Evolutionary conservation across 768 basidiomycete genomes (phyloP), one percentile per base, ranked within the genome.

Genomic region (Tulasnella calospora): DNA sequence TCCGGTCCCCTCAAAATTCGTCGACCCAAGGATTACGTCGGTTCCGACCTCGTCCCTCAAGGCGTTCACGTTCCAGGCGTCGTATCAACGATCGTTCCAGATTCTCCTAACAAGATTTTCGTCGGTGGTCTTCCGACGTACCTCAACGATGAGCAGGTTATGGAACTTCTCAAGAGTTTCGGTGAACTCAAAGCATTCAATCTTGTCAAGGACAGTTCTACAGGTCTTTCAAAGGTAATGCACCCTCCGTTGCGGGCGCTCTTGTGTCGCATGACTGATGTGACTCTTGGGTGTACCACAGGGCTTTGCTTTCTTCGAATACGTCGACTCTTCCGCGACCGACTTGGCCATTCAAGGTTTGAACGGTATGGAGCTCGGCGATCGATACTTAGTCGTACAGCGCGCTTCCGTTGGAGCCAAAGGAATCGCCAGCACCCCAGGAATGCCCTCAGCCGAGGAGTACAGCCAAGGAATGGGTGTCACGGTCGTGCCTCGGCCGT

Each of bases 281-380:
- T 51, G 44, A 38, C 51, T 40, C 55, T 51, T 67, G 23, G 19
- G 33, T 35, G 61, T 3, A n/a, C 2, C 13, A 4, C 82, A 98
- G 97, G 98, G 98, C 82, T 99, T 98, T 85, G 98, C 98, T 3
- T 99, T 99, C 88, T 97, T 96, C 86, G 98, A 99, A 88, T 99
- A 99, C 84, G 92, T 94, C 80, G 98, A 99, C 83, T 86, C 90
- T 21, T 85, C 84, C 73, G 91, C 96, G 78, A 99, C 98, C 79
- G 98, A 99, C 81, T 90, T 98, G 81, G 98, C 98, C 71, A 98
- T 97, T 82, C 93, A 94, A 84, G 94, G 95, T 82, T 89, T 99
- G 78, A 96, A 97, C 85, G 95, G 95, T 80, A 99, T 99, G 95
- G 94, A 98, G 83, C 90, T 99, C 19, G 98, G 97, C 71, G 98